Conservation (phyloP, 352 stramenopile species). For the Phytophthora pistaciae region DNA sequence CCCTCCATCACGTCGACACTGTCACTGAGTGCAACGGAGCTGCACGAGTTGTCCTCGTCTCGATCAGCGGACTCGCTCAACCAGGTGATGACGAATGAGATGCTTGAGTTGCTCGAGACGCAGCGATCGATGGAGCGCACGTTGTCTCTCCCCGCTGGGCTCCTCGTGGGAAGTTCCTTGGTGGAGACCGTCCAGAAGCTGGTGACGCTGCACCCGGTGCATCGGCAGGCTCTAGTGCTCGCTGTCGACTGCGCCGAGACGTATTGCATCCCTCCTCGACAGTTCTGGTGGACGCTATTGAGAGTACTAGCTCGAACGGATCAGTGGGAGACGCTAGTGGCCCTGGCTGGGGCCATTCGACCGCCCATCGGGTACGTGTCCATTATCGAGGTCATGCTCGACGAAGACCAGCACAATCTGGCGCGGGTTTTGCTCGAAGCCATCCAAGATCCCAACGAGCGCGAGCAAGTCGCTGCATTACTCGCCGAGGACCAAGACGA, state of each 20-base stretch:
- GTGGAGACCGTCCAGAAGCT: constrained; percentile 71
- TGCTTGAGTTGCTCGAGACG: constrained; percentile 51
- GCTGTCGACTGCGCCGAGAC: constrained; percentile 53
- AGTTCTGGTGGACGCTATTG: constrained; percentile 68
- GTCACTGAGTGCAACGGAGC: constrained; percentile 17
- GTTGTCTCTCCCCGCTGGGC: constrained; percentile 49
- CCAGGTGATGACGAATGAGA: constrained; percentile 60
- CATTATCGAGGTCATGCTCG: constrained; percentile 59
- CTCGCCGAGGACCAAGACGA: constrained; percentile 31
- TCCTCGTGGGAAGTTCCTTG: constrained; percentile 60
- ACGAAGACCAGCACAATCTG: constrained; percentile 52
- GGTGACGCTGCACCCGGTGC: constrained; percentile 54
- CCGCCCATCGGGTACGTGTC: constrained; percentile 55
- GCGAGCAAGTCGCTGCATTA: constrained; percentile 38
- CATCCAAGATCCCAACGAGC: constrained; percentile 44
- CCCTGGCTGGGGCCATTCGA: constrained; percentile 41
- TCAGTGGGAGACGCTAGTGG: constrained; percentile 60
- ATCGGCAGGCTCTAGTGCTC: constrained; percentile 42
- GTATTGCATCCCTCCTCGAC: constrained; percentile 52
- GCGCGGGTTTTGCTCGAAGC: constrained; percentile 40
- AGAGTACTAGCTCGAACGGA: constrained; percentile 49
- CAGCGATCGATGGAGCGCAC: constrained; percentile 51
- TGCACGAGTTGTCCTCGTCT: constrained; percentile 23
- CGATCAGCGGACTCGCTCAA: constrained; percentile 50
- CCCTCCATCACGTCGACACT: constrained; percentile 30